Base-by-base conservation (phyloP, 441 rosid species). In the Cnidoscolus chayamansa region DNA sequence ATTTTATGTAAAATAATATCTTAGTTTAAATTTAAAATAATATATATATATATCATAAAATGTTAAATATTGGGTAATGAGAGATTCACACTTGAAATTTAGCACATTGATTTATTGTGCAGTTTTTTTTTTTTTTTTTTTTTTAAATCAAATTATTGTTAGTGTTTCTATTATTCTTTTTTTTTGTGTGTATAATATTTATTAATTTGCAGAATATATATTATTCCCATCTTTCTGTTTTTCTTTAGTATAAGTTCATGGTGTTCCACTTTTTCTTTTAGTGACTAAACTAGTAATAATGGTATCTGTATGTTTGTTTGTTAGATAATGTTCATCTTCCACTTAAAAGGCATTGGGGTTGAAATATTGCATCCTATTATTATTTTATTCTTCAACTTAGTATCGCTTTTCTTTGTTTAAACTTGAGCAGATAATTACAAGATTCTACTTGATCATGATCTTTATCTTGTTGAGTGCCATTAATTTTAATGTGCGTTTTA, bases 361-460 rank as follows among this genome's bases (percentile, higher is more conserved):
- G 80, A 77, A 65, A 58, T 70, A 25, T 25, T 25, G 32, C 32
- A 68, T 68, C 50, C 43, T 31, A 13, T 10, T 45, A 54, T 60
- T 45, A 54, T 60, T 68, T 57, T 81, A 78, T 78, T 80, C 79
- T 70, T 65, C 61, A 63, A n/a, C 17, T 11, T 48, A 60, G 63
- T 40, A 32, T 58, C 64, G 64, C 7, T 17, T 31, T 7, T 58
- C 15, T 10, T 37, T 53, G 16, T 63, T 58, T 47, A 58, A 72
- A 43, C 67, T 75, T 58, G 7, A n/a, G 54, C 9, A 81, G 30
- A 62, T 67, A 68, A 76, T 74, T 63, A 25, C 25, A 25, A 67
- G 60, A 72, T 73, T 71, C 82, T 64, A 72, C 81, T 81, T 81
- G 57, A 15, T 6, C 55, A 19, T 50, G 68, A 25, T 25, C 25